phyloP scores from a whole-genome alignment of 2,329 filamentous ascomycete species.

The Colletotrichum melonis region DNA sequence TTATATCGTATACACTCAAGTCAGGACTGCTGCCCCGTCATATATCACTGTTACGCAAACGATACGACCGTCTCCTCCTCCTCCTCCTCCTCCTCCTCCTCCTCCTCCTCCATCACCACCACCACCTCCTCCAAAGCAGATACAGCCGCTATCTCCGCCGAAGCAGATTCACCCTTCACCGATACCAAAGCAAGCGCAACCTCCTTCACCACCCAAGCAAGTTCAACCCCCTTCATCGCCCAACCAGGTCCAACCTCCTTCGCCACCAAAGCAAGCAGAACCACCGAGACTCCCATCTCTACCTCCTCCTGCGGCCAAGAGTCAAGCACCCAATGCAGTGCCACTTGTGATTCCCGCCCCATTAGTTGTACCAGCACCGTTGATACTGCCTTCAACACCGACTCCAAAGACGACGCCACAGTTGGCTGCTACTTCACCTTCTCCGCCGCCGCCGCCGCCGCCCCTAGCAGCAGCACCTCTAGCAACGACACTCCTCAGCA shows the following conservation, averaged over 20 bases:
- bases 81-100: neutral
- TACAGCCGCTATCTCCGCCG: neutral
- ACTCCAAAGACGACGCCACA: neutral
- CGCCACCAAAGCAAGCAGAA: neutral
- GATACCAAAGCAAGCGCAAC: neutral
- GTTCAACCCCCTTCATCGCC: neutral
- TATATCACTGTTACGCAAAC: slow-evolving; percentile 22
- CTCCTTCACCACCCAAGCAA: neutral
- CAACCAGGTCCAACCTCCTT: neutral
- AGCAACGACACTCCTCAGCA: slow-evolving; percentile 3
- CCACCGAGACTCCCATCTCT: neutral
- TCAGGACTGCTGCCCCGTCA: slow-evolving; percentile 1
- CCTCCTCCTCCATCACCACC: neutral
- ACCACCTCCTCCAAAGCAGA: neutral
- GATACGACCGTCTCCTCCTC: neutral
- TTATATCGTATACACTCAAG: slow-evolving; percentile 6
- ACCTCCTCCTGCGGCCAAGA: neutral
- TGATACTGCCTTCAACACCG: neutral
- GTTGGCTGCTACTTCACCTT: slow-evolving; percentile 8
- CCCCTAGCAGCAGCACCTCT: neutral
- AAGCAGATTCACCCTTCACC: neutral
- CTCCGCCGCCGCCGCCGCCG: neutral
- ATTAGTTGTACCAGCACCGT: neutral
- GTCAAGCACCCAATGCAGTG: neutral
- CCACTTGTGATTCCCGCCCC: neutral